Percentiles rank a stretch among this genome's conserved stretches.
Conservation (phyloP, 164 flowering plant genomes). For the Litsea cubeba region DNA sequence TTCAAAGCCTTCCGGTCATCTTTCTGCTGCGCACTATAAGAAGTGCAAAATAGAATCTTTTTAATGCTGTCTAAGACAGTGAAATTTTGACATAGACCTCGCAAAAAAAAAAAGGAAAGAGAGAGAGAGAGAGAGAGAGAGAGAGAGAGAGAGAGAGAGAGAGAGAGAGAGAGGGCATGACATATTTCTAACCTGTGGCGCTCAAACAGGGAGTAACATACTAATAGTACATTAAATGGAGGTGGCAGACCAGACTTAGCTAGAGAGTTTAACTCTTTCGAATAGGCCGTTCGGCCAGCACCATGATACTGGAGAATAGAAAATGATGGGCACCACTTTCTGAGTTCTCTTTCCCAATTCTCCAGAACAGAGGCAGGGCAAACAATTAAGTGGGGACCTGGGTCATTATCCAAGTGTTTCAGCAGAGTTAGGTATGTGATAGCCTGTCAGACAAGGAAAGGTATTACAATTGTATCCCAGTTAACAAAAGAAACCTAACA, state of each 20-base stretch:
- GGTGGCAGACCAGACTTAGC: slow-evolving; percentile 73
- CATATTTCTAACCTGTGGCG: slow-evolving; percentile 63
- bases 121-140: too few species aligned
- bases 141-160: too few species aligned
- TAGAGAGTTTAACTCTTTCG: slow-evolving; percentile 59
- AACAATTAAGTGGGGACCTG: slow-evolving; percentile 93
- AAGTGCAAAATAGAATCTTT: neutral
- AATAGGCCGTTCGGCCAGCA: slow-evolving; percentile 59
- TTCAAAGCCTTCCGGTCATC: slow-evolving; percentile 89
- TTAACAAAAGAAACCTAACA: neutral
- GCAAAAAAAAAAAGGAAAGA: neutral
- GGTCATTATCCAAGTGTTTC: slow-evolving; percentile 73
- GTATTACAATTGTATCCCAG: slow-evolving; percentile 1
- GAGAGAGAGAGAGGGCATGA: too few species aligned
- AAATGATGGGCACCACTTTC: slow-evolving; percentile 92
- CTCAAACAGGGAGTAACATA: slow-evolving; percentile 93
- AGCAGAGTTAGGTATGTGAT: slow-evolving; percentile 76
- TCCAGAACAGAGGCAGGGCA: slow-evolving; percentile 97
- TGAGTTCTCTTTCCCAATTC: slow-evolving; percentile 98
- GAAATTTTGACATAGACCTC: neutral
- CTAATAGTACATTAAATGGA: slow-evolving; percentile 89
- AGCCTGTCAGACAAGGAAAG: slow-evolving; percentile 53
- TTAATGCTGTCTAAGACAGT: neutral
- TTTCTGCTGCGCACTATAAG: slow-evolving; percentile 79
- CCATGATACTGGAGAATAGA: slow-evolving; percentile 84